Conservation (phyloP, 1,284 basidiomycete genomes). For the Cutaneotrichosporon mucoides region DNA sequence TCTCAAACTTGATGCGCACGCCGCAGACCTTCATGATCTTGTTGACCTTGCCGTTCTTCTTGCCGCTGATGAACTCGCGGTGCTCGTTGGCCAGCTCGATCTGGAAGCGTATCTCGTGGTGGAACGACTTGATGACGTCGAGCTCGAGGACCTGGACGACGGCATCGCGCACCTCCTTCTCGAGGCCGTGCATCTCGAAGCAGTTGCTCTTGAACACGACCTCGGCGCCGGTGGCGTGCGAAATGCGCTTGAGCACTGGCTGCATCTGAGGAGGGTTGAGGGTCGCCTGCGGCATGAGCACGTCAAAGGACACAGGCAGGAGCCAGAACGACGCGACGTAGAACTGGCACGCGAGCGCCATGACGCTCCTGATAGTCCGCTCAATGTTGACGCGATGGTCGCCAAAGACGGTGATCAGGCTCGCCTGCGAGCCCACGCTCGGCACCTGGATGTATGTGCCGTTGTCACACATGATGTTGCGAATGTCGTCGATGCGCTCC, state of each 20-base stretch:
- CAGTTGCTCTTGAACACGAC: conserved; percentile 96
- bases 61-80: conserved; percentile 95
- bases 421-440: conserved; percentile 65
- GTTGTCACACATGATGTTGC: conserved; percentile 90
- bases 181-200: conserved; percentile 96
- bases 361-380: conserved; percentile 87
- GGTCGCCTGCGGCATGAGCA: conserved; percentile 68
- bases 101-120: conserved; percentile 97
- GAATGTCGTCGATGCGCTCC: conserved; percentile 85
- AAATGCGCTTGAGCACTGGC: conserved; percentile 78
- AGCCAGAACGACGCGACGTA: conserved; percentile 97
- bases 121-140: conserved; percentile 82
- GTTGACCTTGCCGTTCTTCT: conserved; percentile 98
- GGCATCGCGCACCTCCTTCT: conserved; percentile 82
- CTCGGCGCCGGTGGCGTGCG: conserved; percentile 83
- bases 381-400: conserved; percentile 94
- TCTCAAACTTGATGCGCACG: conserved; percentile 99
- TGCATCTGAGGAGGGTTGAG: conserved; percentile 81
- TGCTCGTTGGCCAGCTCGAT: conserved; percentile 98
- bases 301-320: conserved; percentile 87
- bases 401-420: conserved; percentile 88
- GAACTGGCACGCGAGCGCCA: conserved; percentile 93
- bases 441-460: conserved; percentile 94
- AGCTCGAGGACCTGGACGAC: conserved; percentile 83
- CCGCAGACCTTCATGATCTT: conserved; percentile 96